phyloP scores from a whole-genome alignment of 805 yeast species.

The Hanseniaspora thailandica region DNA sequence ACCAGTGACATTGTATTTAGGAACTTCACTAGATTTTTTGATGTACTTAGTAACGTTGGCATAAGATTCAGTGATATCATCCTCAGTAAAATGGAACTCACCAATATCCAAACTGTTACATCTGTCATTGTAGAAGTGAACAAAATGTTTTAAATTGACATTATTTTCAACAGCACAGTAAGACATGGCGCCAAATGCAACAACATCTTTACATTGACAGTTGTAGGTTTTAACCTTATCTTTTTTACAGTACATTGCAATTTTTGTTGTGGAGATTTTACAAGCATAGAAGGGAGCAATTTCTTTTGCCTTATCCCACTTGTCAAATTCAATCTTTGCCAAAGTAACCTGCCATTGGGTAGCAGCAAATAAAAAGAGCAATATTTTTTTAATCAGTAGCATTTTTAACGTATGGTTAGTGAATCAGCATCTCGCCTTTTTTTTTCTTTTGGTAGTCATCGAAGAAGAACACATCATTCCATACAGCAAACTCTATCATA shows the following conservation, averaged over 20 bases:
- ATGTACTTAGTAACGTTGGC: conserved; percentile 6
- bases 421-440: too few relatives aligned
- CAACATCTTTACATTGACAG: conserved; percentile 11
- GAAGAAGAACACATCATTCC: too few relatives aligned
- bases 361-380: background rate
- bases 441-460: background rate
- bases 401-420: background rate
- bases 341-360: background rate
- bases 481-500: too few relatives aligned
- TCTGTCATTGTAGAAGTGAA: background rate
- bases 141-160: background rate
- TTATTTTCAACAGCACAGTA: conserved; percentile 4
- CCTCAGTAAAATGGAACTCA: background rate
- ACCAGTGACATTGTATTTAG: background rate
- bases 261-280: background rate
- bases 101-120: background rate
- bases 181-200: conserved; percentile 10
- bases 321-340: background rate
- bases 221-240: background rate
- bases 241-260: background rate
- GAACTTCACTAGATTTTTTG: background rate
- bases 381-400: background rate
- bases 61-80: background rate
- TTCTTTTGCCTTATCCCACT: background rate
- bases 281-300: background rate